Evolutionary conservation across 139 green algal species (phyloP).

Genomic region (Limnomonas spitsbergensis): DNA sequence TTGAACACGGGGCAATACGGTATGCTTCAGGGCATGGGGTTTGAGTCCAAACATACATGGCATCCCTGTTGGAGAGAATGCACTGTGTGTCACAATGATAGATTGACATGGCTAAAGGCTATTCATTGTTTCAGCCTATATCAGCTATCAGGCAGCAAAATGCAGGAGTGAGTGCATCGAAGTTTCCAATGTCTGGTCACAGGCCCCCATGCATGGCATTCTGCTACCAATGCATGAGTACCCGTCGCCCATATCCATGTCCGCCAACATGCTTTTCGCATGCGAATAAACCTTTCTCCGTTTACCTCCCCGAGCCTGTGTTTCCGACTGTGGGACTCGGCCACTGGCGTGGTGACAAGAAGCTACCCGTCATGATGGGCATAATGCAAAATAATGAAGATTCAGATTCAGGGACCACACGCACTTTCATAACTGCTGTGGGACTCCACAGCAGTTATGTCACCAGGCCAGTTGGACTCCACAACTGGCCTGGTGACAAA

Average conservation of each 20-base stretch:
- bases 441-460: too few species aligned
- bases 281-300: slow-evolving; percentile 1
- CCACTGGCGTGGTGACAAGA: neutral
- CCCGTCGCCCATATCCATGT: neutral
- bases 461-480: too few species aligned
- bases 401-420: too few species aligned
- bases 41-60: too few species aligned
- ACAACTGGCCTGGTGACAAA: too few species aligned
- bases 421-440: too few species aligned
- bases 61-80: too few species aligned
- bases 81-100: neutral
- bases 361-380: too few species aligned
- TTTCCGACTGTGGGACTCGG: slow-evolving; percentile 5
- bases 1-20: too few species aligned
- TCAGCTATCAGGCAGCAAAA: neutral
- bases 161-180: neutral
- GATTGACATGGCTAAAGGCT: neutral
- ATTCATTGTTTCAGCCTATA: neutral
- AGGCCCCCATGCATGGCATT: neutral
- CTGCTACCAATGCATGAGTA: neutral
- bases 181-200: neutral
- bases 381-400: too few species aligned
- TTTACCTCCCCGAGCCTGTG: slow-evolving; percentile 1
- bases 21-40: too few species aligned
- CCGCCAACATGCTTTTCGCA: neutral